These are phyloP conservation scores for Gossypium trilobum DNA, from an alignment of 441 rosid species.

Conservation along the genomic window DNA sequence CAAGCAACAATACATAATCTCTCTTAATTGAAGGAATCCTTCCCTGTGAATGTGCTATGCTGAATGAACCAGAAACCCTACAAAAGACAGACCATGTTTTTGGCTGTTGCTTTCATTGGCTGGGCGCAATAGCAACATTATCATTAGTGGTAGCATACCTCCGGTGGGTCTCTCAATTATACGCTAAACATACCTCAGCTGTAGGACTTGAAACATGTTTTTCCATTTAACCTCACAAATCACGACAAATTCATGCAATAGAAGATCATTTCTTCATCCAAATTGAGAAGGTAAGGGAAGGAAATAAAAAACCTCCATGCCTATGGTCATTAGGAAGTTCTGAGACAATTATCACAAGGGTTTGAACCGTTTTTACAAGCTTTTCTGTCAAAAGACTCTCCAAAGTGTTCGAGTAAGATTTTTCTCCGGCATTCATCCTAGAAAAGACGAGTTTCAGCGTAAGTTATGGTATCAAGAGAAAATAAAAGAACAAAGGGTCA, in stretches of 20 bases:
- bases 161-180: not conserved
- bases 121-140: too few species aligned
- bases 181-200: not conserved
- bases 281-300: not conserved
- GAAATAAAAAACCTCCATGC: not conserved
- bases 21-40: too few species aligned
- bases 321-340: conserved; percentile 24
- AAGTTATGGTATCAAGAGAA: not conserved
- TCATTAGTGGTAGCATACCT: not conserved
- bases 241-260: not conserved
- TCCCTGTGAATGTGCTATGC: not conserved
- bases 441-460: conserved; percentile 14
- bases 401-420: conserved; percentile 71
- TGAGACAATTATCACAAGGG: conserved; percentile 85
- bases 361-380: conserved; percentile 54
- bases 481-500: not conserved
- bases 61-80: not conserved
- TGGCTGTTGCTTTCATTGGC: not conserved
- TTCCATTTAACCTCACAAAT: not conserved
- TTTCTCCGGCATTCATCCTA: conserved; percentile 82
- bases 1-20: not conserved
- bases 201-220: not conserved
- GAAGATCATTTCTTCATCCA: not conserved
- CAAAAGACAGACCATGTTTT: not conserved
- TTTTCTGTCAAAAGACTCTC: conserved; percentile 56